Base-by-base conservation (phyloP, 192 early-diverging fungal genomes). In the Umbelopsis isabellina region DNA sequence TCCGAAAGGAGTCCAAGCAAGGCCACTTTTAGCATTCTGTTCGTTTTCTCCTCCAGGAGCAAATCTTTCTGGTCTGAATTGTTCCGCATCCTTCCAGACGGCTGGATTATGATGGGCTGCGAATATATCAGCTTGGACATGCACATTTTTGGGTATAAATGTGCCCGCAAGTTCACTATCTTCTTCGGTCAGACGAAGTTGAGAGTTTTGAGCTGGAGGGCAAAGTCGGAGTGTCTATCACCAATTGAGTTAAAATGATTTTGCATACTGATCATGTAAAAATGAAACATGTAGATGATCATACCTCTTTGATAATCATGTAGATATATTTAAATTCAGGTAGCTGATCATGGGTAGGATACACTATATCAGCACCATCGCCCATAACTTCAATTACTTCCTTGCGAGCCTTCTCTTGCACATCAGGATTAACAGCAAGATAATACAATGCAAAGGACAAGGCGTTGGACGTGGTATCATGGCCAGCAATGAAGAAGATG, bases 311-410 rank as follows among this genome's bases (percentile, higher is more conserved):
- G 1, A 75, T 75, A 20, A 70, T 20, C 3, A 13, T 69, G 41
- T 82, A 79, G 5, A 88, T 37, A 37, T 86, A 88, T 30, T 74
- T 75, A 15, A 88, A 75, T 50, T 82, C 72, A 55, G 84, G 85
- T 4, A 82, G 44, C 70, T 88, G 82, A 9, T 83, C 82, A 16
- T 55, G 18, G 21, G 49, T 66, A 15, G 75, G 69, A 13, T 67
- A 48, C 3, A 72, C 46, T 44, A 68, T 66, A 20, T 68, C 46
- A 37, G 41, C 30, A 1, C 16, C 44, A 30, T 76, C 75, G 16
- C 75, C 75, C 5, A 76, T 35, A 22, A 76, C 30, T 25, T 23
- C 23, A 64, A 72, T 11, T 1, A 47, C 58, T 65, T 76, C 75
- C 25, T 71, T 53, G 18, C 75, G 37, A 15, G 75, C 75, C 25